Evolutionary conservation across 805 yeast species (phyloP).

Genomic region (Sungouiozyma intestinalis): DNA sequence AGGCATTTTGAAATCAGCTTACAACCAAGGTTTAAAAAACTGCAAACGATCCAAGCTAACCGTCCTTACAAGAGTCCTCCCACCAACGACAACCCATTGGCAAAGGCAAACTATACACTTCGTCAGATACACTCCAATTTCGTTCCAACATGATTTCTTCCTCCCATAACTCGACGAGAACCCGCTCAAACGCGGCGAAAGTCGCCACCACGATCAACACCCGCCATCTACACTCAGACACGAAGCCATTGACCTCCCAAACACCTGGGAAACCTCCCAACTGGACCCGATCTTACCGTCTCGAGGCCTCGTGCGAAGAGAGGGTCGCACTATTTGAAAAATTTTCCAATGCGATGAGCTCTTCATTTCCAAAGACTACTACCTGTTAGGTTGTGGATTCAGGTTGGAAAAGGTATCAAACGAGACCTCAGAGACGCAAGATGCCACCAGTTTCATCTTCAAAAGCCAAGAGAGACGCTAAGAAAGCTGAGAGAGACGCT

Average conservation of each 20-base stretch:
- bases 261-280: background rate
- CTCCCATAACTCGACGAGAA: background rate
- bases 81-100: too few relatives aligned
- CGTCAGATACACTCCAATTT: too few relatives aligned
- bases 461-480: conserved; percentile 95
- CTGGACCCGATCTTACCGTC: background rate
- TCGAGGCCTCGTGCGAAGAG: background rate
- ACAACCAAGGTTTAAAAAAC: too few relatives aligned
- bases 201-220: background rate
- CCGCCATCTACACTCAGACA: background rate
- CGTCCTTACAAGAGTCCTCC: too few relatives aligned
- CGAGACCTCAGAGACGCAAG: too few relatives aligned
- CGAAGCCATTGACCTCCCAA: background rate
- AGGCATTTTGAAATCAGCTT: too few relatives aligned
- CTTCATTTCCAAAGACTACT: too few relatives aligned
- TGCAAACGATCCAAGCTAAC: too few relatives aligned
- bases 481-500: conserved; percentile 94
- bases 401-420: too few relatives aligned
- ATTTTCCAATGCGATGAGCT: conserved; percentile 5
- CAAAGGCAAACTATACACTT: too few relatives aligned
- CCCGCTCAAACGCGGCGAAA: background rate
- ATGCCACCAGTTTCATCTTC: conserved; percentile 66
- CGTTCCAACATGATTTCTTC: too few relatives aligned
- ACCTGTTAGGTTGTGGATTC: too few relatives aligned
- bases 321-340: background rate